phyloP scores from a whole-genome alignment of 768 basidiomycete genomes.

The Mycena filopes region DNA sequence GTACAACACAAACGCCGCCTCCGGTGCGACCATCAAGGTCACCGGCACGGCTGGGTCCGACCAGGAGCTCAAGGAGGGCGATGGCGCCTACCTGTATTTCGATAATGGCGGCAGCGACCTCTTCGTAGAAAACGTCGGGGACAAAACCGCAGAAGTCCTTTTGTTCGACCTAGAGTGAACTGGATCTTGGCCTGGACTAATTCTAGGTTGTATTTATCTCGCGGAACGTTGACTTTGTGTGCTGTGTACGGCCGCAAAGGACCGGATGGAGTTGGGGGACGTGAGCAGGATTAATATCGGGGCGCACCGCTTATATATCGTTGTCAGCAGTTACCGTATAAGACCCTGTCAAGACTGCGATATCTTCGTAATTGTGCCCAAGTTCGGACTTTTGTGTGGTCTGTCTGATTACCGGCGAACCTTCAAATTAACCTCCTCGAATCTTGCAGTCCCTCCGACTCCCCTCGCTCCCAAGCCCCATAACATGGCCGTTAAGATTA shows the following conservation, averaged over 20 bases:
- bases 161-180: conserved; percentile 80
- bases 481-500: conserved; percentile 46
- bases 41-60: conserved; percentile 50
- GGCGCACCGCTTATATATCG: no score
- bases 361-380: no score
- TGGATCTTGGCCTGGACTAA: neutral
- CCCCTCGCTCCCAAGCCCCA: conserved; percentile 23
- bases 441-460: conserved; percentile 48
- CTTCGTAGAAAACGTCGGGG: conserved; percentile 72
- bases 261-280: no score
- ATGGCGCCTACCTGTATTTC: conserved; percentile 80
- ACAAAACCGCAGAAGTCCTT: conserved; percentile 77
- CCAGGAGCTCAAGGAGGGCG: conserved; percentile 81
- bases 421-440: conserved; percentile 74
- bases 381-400: neutral
- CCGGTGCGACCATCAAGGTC: conserved; percentile 69
- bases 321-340: no score
- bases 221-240: no score
- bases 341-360: no score
- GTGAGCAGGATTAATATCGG: no score
- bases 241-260: no score
- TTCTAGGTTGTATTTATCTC: neutral
- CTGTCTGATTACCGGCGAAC: conserved; percentile 52
- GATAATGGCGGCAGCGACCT: conserved; percentile 52
- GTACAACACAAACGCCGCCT: conserved; percentile 69